These are phyloP conservation scores for Vigna reflexopilosa DNA, from an alignment of 306 rosid species.

Conservation along the genomic window DNA sequence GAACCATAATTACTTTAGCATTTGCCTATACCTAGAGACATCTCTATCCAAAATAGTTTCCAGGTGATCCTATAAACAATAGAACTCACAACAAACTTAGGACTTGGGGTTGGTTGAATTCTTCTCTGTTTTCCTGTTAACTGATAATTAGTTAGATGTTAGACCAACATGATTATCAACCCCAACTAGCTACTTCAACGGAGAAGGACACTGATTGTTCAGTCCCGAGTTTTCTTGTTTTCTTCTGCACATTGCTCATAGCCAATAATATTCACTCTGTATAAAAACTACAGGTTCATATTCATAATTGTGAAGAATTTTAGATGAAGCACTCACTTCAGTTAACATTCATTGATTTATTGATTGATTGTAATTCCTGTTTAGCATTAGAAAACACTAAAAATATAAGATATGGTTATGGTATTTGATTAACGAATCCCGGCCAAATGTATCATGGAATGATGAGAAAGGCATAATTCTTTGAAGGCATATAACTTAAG, in stretches of 20 bases:
- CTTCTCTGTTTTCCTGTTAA: neutral
- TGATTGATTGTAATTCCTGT: constrained; percentile 24
- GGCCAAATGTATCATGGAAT: constrained; percentile 42
- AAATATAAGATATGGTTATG: constrained; percentile 16
- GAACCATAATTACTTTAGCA: constrained; percentile 2
- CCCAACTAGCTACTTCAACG: constrained; percentile 19
- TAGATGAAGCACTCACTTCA: constrained; percentile 3
- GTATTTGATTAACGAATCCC: constrained; percentile 34
- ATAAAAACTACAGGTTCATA: constrained; percentile 22
- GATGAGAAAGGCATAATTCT: constrained; percentile 53
- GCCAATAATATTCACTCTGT: constrained; percentile 14
- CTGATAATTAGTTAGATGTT: constrained; percentile 33
- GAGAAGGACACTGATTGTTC: constrained; percentile 26
- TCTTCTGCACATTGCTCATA: constrained; percentile 13
- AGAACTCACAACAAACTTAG: constrained; percentile 23
- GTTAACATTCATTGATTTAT: neutral
- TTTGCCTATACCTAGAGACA: constrained; percentile 20
- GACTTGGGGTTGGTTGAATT: constrained; percentile 18
- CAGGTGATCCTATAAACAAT: constrained; percentile 33
- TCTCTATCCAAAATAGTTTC: constrained; percentile 43
- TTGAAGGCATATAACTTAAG: constrained; percentile 69
- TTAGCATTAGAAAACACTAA: constrained; percentile 16
- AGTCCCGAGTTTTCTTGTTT: constrained; percentile 16
- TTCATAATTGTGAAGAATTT: constrained; percentile 35
- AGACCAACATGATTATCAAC: constrained; percentile 33